Evolutionary conservation across 106 monocot genomes (phyloP).

Genomic region (Acorus gramineus): DNA sequence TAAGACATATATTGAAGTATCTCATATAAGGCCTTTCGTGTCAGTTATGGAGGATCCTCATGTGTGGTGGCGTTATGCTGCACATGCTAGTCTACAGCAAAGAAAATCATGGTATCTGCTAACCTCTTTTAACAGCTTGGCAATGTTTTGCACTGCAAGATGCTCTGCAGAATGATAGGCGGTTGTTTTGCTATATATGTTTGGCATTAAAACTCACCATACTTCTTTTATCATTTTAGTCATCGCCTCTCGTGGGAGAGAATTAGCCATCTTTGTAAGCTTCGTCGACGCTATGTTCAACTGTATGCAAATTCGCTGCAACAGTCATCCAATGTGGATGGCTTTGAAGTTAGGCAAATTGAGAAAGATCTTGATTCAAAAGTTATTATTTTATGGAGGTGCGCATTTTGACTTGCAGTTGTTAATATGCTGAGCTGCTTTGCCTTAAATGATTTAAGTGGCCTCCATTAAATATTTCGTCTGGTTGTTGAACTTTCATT

Average conservation of each 20-base stretch:
- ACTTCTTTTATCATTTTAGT: constrained; percentile 21
- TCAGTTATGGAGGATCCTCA: constrained; percentile 53
- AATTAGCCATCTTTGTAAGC: constrained; percentile 87
- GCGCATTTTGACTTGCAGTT: not conserved
- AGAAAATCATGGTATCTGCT: constrained; percentile 68
- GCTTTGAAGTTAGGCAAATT: constrained; percentile 60
- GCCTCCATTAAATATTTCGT: not conserved
- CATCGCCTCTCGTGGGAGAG: constrained; percentile 91
- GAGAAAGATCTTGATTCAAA: constrained; percentile 90
- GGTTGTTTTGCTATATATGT: not conserved
- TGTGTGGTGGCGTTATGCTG: constrained; percentile 94
- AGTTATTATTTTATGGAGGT: constrained; percentile 94
- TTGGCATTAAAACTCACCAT: not conserved
- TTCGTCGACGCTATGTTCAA: constrained; percentile 83
- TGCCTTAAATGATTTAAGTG: too few relatives aligned
- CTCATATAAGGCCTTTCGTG: constrained; percentile 78
- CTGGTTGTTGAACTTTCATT: constrained; percentile 3
- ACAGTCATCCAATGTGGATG: constrained; percentile 31
- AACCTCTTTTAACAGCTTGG: not conserved
- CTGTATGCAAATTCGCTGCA: constrained; percentile 64
- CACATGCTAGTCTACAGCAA: constrained; percentile 74
- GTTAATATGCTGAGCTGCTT: not conserved
- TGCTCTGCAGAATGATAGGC: not conserved
- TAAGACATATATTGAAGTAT: constrained; percentile 77
- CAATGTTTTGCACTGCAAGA: not conserved